A percentile compares a stretch with the other conserved stretches of the same genome.
Evolutionary conservation across 768 basidiomycete species (phyloP).

Genomic region (Cyathus striatus): DNA sequence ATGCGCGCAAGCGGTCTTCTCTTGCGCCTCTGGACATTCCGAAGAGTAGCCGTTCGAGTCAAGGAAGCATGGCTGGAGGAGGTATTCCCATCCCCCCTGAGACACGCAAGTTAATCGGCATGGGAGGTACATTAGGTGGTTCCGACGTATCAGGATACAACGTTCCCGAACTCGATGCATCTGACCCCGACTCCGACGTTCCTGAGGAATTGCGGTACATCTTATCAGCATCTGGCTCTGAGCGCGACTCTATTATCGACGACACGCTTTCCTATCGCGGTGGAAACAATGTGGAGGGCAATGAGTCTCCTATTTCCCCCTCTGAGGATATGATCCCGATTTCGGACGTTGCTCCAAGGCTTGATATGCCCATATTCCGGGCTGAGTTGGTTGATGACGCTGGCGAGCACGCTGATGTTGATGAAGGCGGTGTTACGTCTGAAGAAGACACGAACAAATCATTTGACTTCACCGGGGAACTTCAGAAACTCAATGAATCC

Average conservation of each 20-base stretch:
- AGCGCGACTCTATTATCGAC: constrained; percentile 19
- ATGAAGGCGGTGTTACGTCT: constrained; percentile 32
- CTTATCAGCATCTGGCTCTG: constrained; percentile 34
- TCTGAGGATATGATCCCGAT: constrained; percentile 14
- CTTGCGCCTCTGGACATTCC: constrained; percentile 13
- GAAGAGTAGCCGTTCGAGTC: constrained; percentile 12
- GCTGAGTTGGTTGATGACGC: constrained; percentile 27
- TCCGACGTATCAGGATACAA: constrained; percentile 42
- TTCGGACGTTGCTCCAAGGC: constrained; percentile 13
- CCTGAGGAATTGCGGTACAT: constrained; percentile 72
- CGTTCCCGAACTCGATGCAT: constrained; percentile 41
- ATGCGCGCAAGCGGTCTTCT: constrained; percentile 18
- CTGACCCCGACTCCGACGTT: constrained; percentile 76
- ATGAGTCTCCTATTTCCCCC: background rate
- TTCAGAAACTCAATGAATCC: constrained; percentile 63
- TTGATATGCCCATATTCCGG: constrained; percentile 33
- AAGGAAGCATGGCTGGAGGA: constrained; percentile 9
- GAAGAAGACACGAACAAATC: constrained; percentile 73
- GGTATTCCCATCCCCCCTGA: constrained; percentile 29
- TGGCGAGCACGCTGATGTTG: constrained; percentile 23
- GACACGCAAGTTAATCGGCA: constrained; percentile 51
- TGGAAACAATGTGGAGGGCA: constrained; percentile 2
- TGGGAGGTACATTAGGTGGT: constrained; percentile 65
- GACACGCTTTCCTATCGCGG: constrained; percentile 12
- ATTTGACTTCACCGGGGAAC: constrained; percentile 82